These are phyloP conservation scores for Leucaena leucocephala DNA, from an alignment of 306 rosid species.

Conservation along the genomic window DNA sequence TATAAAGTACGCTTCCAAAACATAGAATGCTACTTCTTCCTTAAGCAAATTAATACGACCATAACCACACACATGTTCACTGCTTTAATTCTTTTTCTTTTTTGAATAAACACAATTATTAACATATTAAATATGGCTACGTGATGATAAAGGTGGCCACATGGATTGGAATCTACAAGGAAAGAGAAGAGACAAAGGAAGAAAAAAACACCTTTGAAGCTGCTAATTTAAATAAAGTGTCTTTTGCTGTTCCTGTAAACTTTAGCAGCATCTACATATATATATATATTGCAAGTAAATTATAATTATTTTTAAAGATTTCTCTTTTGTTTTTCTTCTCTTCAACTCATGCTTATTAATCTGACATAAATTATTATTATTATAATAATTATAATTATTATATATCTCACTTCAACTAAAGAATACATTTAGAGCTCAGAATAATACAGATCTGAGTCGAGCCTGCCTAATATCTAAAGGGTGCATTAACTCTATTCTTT, in stretches of 20 bases:
- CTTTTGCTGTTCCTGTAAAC: neutral
- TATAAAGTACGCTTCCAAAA: neutral
- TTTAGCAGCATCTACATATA: neutral
- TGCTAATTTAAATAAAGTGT: neutral
- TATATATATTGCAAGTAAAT: neutral
- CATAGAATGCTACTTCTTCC: neutral
- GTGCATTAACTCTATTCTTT: too few species aligned
- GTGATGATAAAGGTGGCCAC: neutral
- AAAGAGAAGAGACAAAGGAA: neutral
- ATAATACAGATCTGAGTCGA: too few species aligned
- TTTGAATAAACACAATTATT: too few species aligned
- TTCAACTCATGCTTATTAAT: too few species aligned
- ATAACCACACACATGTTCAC: neutral
- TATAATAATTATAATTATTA: too few species aligned
- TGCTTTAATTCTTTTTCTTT: neutral
- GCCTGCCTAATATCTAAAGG: too few species aligned
- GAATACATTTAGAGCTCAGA: too few species aligned
- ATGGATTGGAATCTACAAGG: constrained; percentile 5
- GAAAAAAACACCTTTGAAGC: neutral
- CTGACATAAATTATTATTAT: too few species aligned
- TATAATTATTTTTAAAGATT: too few species aligned
- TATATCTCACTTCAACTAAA: too few species aligned
- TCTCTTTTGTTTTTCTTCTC: too few species aligned
- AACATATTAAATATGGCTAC: too few species aligned
- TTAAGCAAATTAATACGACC: neutral